Evolutionary conservation across 73 alveolate species (phyloP), one percentile per base, ranked within the genome.

Genomic region (Paraurostyla sp.): DNA sequence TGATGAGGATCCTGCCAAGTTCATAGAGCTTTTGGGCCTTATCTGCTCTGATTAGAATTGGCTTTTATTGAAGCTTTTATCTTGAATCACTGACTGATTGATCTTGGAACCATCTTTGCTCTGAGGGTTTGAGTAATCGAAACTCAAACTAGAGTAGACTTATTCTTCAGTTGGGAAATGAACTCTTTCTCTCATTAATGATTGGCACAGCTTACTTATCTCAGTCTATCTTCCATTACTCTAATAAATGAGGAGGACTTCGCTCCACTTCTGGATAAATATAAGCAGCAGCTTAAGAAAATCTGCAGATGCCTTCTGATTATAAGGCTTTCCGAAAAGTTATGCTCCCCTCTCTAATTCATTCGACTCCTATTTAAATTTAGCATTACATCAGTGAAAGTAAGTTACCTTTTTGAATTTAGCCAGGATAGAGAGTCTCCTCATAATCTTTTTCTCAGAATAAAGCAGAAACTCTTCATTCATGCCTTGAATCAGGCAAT

Each of bases 401-500:
- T n/a, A 15, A 35, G 30, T 23, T 58, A 62, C 92, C 69, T 83
- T 83, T 43, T 83, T 83, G 88, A 22, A 48, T n/a, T 56, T 48
- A 13, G 92, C 92, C 36, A 83, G 25, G 78, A 59, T 71, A 7
- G 50, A 40, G n/a, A 83, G 56, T 38, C 92, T 22, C 36, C 87
- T 18, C 89, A 83, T 69, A 20, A 83, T 83, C 48, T 83, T 83
- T 13, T 22, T 83, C 16, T 68, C 88, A 4, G 89, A 32, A 56
- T 62, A 83, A 36, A 16, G 4, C 32, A 83, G 65, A 49, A 83
- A 68, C 11, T 83, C 78, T 3, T 62, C 92, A 23, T 71, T 71
- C 3, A 3, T 29, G n/a, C 65, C 87, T 50, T 75, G 36, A 49
- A 56, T 75, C 57, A 75, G 22, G 33, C 87, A 75, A 29, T 50